Conservation (phyloP, 2,329 filamentous ascomycete genomes). For the Hymenoscyphus linearis region DNA sequence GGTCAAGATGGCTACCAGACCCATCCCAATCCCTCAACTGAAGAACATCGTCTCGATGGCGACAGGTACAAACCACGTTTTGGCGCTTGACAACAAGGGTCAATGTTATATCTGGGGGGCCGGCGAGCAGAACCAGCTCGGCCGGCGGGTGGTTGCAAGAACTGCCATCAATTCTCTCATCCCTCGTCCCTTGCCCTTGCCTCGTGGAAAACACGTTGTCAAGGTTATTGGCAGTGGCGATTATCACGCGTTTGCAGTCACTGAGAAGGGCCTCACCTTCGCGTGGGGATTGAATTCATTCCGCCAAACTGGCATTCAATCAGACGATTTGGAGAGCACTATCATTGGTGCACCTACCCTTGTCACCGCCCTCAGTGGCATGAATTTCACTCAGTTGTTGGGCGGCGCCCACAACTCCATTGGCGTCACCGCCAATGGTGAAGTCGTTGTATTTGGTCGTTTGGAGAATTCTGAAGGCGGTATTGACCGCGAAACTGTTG, state of each 20-base stretch:
- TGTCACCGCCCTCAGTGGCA: slow-evolving; percentile 58
- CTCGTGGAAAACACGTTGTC: slow-evolving; percentile 23
- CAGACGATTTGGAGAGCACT: slow-evolving; percentile 61
- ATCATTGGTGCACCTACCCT: slow-evolving; percentile 67
- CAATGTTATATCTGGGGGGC: slow-evolving; percentile 60
- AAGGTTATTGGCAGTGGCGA: slow-evolving; percentile 52
- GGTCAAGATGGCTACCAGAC: slow-evolving; percentile 28
- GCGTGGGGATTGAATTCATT: slow-evolving; percentile 87
- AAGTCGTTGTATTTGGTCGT: slow-evolving; percentile 57
- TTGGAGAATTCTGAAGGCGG: slow-evolving; percentile 51
- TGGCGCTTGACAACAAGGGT: slow-evolving; percentile 53
- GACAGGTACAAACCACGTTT: slow-evolving; percentile 52
- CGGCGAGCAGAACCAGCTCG: slow-evolving; percentile 64
- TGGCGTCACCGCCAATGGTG: slow-evolving; percentile 51
- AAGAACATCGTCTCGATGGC: slow-evolving; percentile 50
- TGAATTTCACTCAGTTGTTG: slow-evolving; percentile 61
- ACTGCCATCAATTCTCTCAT: slow-evolving; percentile 24
- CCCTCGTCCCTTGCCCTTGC: slow-evolving; percentile 31
- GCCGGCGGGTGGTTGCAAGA: slow-evolving; percentile 38
- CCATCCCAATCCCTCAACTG: slow-evolving; percentile 50
- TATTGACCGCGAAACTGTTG: slow-evolving; percentile 44
- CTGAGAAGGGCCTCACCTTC: slow-evolving; percentile 64
- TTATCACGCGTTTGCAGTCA: slow-evolving; percentile 76
- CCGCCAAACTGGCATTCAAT: slow-evolving; percentile 67
- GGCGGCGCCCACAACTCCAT: slow-evolving; percentile 75